phyloP scores from a whole-genome alignment of 225 moss, liverwort and hornwort species.

The Rhytidiadelphus loreus region DNA sequence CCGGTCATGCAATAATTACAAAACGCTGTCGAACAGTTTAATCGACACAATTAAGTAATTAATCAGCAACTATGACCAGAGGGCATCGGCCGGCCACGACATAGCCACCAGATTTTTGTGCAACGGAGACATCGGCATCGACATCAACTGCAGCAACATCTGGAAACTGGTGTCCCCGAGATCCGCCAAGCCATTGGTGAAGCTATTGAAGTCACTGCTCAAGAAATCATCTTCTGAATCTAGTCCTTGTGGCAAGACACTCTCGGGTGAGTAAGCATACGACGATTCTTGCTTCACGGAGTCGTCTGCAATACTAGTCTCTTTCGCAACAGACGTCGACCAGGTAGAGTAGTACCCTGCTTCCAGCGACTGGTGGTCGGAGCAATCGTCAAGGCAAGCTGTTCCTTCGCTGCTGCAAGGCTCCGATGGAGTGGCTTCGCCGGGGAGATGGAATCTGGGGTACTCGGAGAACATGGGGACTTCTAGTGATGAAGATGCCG shows the following conservation, averaged over 20 bases:
- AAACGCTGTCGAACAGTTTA: background rate
- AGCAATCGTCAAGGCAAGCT: background rate
- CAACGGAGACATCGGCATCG: background rate
- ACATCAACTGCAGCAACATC: background rate
- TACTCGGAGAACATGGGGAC: background rate
- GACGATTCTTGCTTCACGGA: background rate
- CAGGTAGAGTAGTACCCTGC: conserved; percentile 3
- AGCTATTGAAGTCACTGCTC: background rate
- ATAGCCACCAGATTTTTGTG: background rate
- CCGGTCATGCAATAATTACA: background rate
- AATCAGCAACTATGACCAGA: background rate
- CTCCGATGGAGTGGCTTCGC: background rate
- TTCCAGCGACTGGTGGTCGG: background rate
- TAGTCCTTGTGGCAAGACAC: background rate
- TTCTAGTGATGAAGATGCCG: background rate
- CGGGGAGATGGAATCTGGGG: background rate
- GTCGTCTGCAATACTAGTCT: background rate
- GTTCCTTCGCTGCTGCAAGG: conserved; percentile 1
- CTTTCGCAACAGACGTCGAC: background rate
- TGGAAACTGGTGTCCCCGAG: background rate
- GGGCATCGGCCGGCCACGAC: background rate
- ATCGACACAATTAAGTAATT: too few species aligned
- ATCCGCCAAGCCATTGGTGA: background rate
- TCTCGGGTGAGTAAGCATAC: background rate
- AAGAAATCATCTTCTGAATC: background rate